A percentile compares a stretch with the other conserved stretches of the same genome.
Conservation (phyloP, 2,329 filamentous ascomycete genomes). For the Salinomyces thailandicus region DNA sequence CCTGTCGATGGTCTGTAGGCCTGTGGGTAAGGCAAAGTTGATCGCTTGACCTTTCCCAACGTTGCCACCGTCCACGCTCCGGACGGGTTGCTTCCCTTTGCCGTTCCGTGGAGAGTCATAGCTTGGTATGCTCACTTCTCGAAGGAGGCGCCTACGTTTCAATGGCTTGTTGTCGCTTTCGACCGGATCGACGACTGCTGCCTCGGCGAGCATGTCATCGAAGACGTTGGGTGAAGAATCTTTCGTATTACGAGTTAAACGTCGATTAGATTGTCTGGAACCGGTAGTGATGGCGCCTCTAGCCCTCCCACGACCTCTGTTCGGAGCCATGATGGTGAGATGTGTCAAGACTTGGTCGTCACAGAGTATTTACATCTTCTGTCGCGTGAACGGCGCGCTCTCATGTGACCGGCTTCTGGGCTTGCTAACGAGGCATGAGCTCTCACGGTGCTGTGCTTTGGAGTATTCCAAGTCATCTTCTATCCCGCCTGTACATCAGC, state of each 20-base stretch:
- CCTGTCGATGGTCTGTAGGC: slow-evolving; percentile 19
- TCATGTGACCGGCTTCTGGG: slow-evolving; percentile 17
- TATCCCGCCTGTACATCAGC: too few species aligned
- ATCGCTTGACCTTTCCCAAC: neutral
- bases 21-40: neutral
- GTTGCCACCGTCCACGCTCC: neutral
- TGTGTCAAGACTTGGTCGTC: neutral
- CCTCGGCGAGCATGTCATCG: slow-evolving; percentile 22
- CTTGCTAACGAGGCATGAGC: too few species aligned
- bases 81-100: slow-evolving; percentile 1
- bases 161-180: slow-evolving; percentile 14
- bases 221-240: slow-evolving; percentile 17
- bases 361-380: neutral
- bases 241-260: slow-evolving; percentile 3
- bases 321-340: slow-evolving; percentile 19
- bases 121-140: slow-evolving; percentile 1
- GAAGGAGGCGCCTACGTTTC: slow-evolving; percentile 17
- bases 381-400: slow-evolving; percentile 12
- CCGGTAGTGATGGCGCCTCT: too few species aligned
- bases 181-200: slow-evolving; percentile 8
- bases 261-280: too few species aligned
- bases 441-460: too few species aligned
- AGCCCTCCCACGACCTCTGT: slow-evolving; percentile 23
- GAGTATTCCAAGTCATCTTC: too few species aligned
- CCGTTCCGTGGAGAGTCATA: neutral